Evolutionary conservation across 2,329 filamentous ascomycete genomes (phyloP).

Genomic region (Neurospora crassa): DNA sequence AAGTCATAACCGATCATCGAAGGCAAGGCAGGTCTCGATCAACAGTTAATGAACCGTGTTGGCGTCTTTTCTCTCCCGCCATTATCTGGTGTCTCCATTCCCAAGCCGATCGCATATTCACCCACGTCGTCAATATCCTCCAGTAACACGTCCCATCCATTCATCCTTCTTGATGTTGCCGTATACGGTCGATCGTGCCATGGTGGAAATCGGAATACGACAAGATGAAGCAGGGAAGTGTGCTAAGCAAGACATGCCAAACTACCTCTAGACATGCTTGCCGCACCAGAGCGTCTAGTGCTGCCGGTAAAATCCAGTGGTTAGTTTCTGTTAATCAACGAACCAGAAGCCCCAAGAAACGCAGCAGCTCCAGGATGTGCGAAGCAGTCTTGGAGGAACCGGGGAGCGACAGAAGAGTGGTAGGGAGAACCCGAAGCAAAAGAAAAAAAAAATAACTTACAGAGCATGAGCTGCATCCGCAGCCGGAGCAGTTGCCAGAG

Average conservation of each 20-base stretch:
- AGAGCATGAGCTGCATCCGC: not conserved
- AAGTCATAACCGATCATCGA: not conserved
- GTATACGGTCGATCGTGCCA: not conserved
- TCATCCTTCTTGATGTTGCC: too few relatives aligned
- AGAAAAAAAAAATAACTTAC: not conserved
- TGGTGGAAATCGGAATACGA: not conserved
- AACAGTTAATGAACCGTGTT: not conserved
- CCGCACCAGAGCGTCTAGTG: not conserved
- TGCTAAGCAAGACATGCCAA: not conserved
- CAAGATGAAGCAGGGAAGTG: not conserved
- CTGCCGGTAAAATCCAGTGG: not conserved
- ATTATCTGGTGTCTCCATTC: not conserved
- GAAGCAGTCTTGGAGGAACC: too few relatives aligned
- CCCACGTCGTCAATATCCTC: not conserved
- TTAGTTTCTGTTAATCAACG: not conserved
- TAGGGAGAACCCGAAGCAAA: rapidly evolving
- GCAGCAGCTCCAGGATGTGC: not conserved
- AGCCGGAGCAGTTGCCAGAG: not conserved
- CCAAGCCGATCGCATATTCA: not conserved
- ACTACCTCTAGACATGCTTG: not conserved
- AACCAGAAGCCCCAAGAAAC: not conserved
- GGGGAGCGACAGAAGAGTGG: not conserved
- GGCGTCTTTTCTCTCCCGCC: not conserved
- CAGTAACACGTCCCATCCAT: not conserved
- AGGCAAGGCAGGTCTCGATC: not conserved